phyloP scores from a whole-genome alignment of 108 stramenopile genomes.

The Pseudonitzschia delicatissima region DNA sequence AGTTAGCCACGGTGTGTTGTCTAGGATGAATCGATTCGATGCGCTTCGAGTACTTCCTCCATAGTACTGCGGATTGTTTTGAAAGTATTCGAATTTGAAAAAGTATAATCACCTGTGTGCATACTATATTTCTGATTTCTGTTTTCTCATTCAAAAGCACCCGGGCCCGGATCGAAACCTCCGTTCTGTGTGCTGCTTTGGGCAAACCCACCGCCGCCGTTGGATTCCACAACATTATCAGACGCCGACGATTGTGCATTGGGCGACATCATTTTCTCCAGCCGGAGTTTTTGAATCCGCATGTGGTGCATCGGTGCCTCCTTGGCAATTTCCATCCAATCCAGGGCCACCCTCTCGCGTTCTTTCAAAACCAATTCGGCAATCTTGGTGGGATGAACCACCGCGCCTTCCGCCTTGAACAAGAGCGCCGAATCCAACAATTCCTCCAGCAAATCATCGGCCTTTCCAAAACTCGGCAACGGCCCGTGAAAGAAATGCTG shows the following conservation, averaged over 20 bases:
- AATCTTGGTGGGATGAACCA: constrained; percentile 58
- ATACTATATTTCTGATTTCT: too few species aligned
- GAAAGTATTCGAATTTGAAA: too few species aligned
- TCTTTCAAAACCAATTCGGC: constrained; percentile 46
- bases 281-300: constrained; percentile 51
- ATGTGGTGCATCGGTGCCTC: constrained; percentile 49
- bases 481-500: constrained; percentile 52
- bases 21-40: too few species aligned
- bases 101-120: too few species aligned
- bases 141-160: constrained; percentile 1
- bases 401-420: constrained; percentile 6
- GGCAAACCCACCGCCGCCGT: constrained; percentile 9
- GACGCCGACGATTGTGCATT: too few species aligned
- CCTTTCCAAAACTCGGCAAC: constrained; percentile 57
- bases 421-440: constrained; percentile 29
- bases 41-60: too few species aligned
- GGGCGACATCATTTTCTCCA: constrained; percentile 43
- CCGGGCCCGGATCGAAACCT: not conserved
- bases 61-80: too few species aligned
- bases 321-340: constrained; percentile 53
- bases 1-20: too few species aligned
- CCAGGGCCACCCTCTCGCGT: constrained; percentile 50
- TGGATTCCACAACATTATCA: not conserved
- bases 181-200: not conserved
- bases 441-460: constrained; percentile 74